phyloP scores from a whole-genome alignment of 495 filamentous ascomycete genomes.

The Talaromyces stipitatus region DNA sequence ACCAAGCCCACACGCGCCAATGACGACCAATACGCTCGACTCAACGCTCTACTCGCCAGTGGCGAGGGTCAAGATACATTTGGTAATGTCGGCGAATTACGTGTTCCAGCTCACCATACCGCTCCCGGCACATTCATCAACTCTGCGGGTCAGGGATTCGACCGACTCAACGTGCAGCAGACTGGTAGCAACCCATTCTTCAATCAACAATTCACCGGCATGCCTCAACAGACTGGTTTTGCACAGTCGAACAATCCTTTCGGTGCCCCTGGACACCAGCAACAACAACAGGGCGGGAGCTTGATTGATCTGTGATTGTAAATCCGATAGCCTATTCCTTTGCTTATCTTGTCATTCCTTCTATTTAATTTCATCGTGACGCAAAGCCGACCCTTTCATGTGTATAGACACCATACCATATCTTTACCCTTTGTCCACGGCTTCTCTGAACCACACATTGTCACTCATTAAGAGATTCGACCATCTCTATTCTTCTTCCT shows the following conservation, averaged over 20 bases:
- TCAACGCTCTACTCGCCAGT: constrained; percentile 80
- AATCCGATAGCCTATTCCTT: not conserved
- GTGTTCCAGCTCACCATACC: constrained; percentile 95
- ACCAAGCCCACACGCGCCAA: constrained; percentile 29
- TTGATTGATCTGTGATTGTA: constrained; percentile 74
- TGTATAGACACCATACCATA: constrained; percentile 1
- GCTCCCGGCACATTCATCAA: constrained; percentile 97
- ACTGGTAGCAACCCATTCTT: constrained; percentile 94
- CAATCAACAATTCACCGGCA: constrained; percentile 69
- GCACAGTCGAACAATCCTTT: constrained; percentile 62
- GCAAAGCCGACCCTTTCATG: not conserved
- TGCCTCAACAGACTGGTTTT: constrained; percentile 52
- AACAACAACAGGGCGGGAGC: constrained; percentile 63
- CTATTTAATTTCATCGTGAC: not conserved
- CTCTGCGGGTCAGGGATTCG: constrained; percentile 72
- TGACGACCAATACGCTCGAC: constrained; percentile 73
- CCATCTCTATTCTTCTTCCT: not conserved
- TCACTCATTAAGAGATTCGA: not conserved
- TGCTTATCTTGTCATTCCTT: not conserved
- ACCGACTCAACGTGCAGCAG: constrained; percentile 58
- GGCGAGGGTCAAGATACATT: constrained; percentile 96
- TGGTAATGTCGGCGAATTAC: constrained; percentile 87
- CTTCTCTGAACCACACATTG: not conserved
- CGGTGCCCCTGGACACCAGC: constrained; percentile 56
- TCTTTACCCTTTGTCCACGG: not conserved